phyloP scores from a whole-genome alignment of 768 basidiomycete genomes.

The Hygrophorus russula region DNA sequence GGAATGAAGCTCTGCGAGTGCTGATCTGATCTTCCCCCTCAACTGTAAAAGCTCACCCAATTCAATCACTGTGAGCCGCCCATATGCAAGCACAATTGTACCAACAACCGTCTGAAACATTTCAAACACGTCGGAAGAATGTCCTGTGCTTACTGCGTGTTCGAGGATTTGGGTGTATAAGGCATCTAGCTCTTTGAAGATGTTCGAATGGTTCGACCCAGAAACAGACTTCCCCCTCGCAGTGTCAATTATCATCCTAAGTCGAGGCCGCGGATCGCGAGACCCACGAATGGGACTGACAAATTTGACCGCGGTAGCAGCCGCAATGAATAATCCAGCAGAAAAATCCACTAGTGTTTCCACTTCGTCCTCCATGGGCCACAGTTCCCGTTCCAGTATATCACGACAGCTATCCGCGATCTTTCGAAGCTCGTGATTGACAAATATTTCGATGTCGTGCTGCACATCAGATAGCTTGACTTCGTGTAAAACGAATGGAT shows the following conservation, averaged over 20 bases:
- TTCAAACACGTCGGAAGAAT: background rate
- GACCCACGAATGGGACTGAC: background rate
- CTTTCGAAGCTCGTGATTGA: background rate
- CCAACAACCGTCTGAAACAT: background rate
- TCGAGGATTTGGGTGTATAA: background rate
- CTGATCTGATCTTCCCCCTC: background rate
- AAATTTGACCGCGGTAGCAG: background rate
- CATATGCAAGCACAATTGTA: background rate
- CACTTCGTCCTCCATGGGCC: background rate
- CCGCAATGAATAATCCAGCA: background rate
- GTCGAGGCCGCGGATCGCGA: background rate
- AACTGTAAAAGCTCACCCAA: background rate
- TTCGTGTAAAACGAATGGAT: background rate
- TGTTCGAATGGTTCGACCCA: background rate
- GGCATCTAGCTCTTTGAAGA: background rate
- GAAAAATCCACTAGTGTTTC: background rate
- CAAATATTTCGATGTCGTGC: background rate
- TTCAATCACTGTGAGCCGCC: background rate
- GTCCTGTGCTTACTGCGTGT: background rate
- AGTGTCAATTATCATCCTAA: background rate
- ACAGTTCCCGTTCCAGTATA: background rate
- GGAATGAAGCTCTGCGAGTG: constrained; percentile 1
- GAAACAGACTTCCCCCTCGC: background rate
- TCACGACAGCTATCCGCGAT: background rate
- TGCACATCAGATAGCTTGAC: background rate